Conservation (phyloP, 106 monocot species). For the Acanthochlamys bracteata region DNA sequence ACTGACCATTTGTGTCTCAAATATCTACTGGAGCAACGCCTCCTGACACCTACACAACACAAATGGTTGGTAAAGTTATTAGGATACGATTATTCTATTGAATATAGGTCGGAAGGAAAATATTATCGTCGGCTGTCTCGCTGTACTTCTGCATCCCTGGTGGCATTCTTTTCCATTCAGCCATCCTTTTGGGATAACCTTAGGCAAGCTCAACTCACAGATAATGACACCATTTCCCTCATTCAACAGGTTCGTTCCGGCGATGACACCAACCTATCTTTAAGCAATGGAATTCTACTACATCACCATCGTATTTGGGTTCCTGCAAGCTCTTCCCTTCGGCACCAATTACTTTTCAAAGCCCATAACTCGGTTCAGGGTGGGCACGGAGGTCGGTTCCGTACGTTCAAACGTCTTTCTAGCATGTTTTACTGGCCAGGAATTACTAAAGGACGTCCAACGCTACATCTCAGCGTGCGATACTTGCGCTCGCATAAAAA, state of each 20-base stretch:
- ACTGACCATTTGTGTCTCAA: constrained; percentile 15
- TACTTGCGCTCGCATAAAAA: background rate
- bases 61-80: constrained; percentile 3
- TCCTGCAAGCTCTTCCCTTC: too few species aligned
- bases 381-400: too few species aligned
- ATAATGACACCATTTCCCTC: too few species aligned
- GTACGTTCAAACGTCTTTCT: too few species aligned
- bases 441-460: background rate
- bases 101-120: constrained; percentile 16
- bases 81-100: constrained; percentile 14
- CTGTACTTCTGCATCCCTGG: background rate
- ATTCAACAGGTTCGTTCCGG: too few species aligned
- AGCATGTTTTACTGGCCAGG: background rate
- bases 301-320: too few species aligned
- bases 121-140: constrained; percentile 9
- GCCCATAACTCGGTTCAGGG: too few species aligned
- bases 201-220: too few species aligned
- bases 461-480: background rate
- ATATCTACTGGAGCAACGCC: background rate
- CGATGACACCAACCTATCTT: too few species aligned
- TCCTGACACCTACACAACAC: background rate
- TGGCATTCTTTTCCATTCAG: background rate
- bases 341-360: too few species aligned
- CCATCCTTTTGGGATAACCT: background rate
- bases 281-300: too few species aligned